These are phyloP conservation scores for Thalassiosira livingstoniorum DNA, from an alignment of 352 stramenopile species.

Conservation along the genomic window DNA sequence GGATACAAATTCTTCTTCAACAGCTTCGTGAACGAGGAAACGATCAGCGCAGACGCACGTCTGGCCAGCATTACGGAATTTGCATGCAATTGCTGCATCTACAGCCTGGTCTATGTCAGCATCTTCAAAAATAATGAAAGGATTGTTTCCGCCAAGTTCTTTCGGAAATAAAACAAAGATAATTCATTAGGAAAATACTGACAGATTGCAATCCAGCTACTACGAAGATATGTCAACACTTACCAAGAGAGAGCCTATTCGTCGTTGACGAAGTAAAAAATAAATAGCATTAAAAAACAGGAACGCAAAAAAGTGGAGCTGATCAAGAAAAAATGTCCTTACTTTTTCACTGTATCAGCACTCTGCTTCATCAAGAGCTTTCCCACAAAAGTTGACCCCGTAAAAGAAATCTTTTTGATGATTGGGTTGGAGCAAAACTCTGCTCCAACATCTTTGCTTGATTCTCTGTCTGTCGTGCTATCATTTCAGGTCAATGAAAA, in stretches of 20 bases:
- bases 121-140: slow-evolving; percentile 89
- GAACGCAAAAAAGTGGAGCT: too few species aligned
- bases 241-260: slow-evolving; percentile 78
- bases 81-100: slow-evolving; percentile 82
- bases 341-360: slow-evolving; percentile 86
- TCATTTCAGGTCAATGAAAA: background rate
- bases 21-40: slow-evolving; percentile 92
- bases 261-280: too few species aligned
- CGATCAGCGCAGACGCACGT: slow-evolving; percentile 88
- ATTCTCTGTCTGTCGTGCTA: slow-evolving; percentile 56
- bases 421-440: slow-evolving; percentile 75
- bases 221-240: too few species aligned
- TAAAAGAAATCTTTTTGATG: slow-evolving; percentile 91
- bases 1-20: slow-evolving; percentile 93
- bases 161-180: background rate
- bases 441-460: slow-evolving; percentile 69
- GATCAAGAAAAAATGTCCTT: too few species aligned
- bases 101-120: slow-evolving; percentile 87
- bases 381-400: slow-evolving; percentile 89
- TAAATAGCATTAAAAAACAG: too few species aligned
- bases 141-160: slow-evolving; percentile 89
- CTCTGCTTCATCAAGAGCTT: slow-evolving; percentile 85
- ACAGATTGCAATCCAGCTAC: too few species aligned
- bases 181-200: too few species aligned
- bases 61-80: slow-evolving; percentile 90